These are phyloP conservation scores for Amaranthus cruentus DNA, from an alignment of 148 eudicot species.

Conservation along the genomic window DNA sequence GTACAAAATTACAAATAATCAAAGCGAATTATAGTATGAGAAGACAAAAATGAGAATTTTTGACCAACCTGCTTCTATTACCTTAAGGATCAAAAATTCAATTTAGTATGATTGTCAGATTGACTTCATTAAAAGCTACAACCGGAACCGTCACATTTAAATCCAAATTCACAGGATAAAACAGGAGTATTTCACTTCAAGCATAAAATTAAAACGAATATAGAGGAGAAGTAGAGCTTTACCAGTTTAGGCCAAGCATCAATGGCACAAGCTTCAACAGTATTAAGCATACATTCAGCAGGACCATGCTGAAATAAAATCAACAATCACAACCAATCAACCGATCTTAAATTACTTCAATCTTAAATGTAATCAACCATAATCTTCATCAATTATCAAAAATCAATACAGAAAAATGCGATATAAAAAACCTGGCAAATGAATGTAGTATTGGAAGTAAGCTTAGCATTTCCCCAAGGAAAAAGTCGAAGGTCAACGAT, in stretches of 20 bases:
- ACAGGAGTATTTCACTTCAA: not conserved
- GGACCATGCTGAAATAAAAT: slow-evolving; percentile 66
- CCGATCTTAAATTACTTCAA: no score
- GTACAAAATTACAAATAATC: no score
- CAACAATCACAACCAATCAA: slow-evolving; percentile 15
- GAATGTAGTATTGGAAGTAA: slow-evolving; percentile 37
- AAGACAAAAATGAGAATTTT: no score
- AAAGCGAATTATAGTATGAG: not conserved
- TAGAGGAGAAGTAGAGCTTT: slow-evolving; percentile 3
- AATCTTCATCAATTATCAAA: not conserved
- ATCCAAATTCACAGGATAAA: no score
- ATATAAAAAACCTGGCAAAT: slow-evolving; percentile 47
- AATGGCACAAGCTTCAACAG: slow-evolving; percentile 83
- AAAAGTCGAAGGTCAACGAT: slow-evolving; percentile 51
- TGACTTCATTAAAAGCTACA: no score
- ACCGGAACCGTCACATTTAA: no score
- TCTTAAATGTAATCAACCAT: not conserved
- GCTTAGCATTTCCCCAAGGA: slow-evolving; percentile 79
- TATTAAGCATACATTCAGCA: slow-evolving; percentile 68
- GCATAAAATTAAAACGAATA: no score
- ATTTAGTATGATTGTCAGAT: no score
- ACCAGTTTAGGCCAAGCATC: slow-evolving; percentile 83
- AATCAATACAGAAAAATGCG: not conserved
- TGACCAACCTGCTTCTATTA: no score
- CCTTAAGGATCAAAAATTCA: no score